phyloP scores from a whole-genome alignment of 148 eudicot genomes.

The Dysphania ambrosioides region DNA sequence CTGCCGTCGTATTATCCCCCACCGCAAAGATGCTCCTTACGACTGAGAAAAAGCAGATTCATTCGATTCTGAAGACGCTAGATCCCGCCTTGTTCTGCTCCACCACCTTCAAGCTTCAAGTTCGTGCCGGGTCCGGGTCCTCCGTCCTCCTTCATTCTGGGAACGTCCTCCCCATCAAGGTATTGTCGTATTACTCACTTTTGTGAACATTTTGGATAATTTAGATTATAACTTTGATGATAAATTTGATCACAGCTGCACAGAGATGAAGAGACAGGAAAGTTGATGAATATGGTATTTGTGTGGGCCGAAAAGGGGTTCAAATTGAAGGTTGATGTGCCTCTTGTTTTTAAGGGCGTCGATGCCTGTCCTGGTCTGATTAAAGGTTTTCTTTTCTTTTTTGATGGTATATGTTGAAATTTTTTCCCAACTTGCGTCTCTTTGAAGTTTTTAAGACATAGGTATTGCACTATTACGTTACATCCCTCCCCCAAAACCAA shows the following conservation, averaged over 20 bases:
- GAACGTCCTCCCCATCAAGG: slow-evolving; percentile 78
- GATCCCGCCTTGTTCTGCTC: slow-evolving; percentile 66
- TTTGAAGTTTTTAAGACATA: background rate
- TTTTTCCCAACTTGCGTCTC: no score
- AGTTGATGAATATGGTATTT: slow-evolving; percentile 77
- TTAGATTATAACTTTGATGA: background rate
- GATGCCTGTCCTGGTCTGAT: slow-evolving; percentile 67
- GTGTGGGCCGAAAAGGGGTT: slow-evolving; percentile 89
- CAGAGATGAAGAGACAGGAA: slow-evolving; percentile 61
- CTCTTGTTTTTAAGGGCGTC: slow-evolving; percentile 76
- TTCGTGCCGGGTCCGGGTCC: slow-evolving; percentile 91
- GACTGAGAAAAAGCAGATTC: slow-evolving; percentile 79
- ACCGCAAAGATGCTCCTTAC: slow-evolving; percentile 51
- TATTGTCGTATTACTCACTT: background rate
- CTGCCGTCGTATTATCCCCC: slow-evolving; percentile 64
- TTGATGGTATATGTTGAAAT: background rate
- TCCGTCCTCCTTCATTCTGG: slow-evolving; percentile 53
- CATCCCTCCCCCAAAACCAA: no score
- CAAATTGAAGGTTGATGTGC: slow-evolving; percentile 65
- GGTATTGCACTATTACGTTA: no score
- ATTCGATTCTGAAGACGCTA: slow-evolving; percentile 49
- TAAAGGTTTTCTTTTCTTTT: slow-evolving; percentile 51
- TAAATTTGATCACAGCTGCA: slow-evolving; percentile 45
- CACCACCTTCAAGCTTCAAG: slow-evolving; percentile 69
- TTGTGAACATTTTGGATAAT: background rate